These are phyloP conservation scores for Gossypium raimondii DNA, from an alignment of 345 rosid species.

Conservation along the genomic window DNA sequence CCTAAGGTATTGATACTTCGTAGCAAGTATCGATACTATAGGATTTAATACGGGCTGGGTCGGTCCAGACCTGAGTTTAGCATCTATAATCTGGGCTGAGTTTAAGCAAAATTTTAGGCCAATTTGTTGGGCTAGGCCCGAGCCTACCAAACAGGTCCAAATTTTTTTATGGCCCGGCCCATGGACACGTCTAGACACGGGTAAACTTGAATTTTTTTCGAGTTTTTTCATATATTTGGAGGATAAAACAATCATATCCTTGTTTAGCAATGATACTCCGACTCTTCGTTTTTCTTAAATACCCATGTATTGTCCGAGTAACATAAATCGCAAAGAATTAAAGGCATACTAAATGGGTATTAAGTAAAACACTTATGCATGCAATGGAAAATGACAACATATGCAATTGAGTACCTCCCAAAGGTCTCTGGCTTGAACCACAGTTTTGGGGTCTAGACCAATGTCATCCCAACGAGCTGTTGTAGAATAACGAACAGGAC, in stretches of 20 bases:
- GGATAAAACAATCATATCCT: background rate
- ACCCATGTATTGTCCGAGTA: background rate
- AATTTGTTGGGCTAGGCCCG: too few species aligned
- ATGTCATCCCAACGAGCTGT: conserved; percentile 72
- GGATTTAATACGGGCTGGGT: too few species aligned
- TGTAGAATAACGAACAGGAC: conserved; percentile 28
- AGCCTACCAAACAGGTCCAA: too few species aligned
- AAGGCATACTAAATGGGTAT: background rate
- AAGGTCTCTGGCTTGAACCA: conserved; percentile 61
- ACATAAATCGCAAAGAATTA: background rate
- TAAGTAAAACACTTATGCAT: background rate
- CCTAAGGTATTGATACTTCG: too few species aligned
- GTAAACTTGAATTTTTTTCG: too few species aligned
- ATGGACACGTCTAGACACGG: too few species aligned
- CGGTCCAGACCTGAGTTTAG: too few species aligned
- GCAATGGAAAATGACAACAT: background rate
- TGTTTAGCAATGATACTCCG: background rate
- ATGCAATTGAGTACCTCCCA: conserved; percentile 50
- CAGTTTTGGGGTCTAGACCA: conserved; percentile 40
- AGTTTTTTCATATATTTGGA: background rate
- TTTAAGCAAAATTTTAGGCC: too few species aligned
- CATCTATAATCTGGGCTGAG: too few species aligned
- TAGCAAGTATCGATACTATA: too few species aligned
- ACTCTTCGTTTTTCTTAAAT: background rate
- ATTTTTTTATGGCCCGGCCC: too few species aligned